A percentile compares a stretch with the other conserved stretches of the same genome.
These are phyloP conservation scores for Cyclotella distinguenda DNA, from an alignment of 108 stramenopile species.

Conservation along the genomic window DNA sequence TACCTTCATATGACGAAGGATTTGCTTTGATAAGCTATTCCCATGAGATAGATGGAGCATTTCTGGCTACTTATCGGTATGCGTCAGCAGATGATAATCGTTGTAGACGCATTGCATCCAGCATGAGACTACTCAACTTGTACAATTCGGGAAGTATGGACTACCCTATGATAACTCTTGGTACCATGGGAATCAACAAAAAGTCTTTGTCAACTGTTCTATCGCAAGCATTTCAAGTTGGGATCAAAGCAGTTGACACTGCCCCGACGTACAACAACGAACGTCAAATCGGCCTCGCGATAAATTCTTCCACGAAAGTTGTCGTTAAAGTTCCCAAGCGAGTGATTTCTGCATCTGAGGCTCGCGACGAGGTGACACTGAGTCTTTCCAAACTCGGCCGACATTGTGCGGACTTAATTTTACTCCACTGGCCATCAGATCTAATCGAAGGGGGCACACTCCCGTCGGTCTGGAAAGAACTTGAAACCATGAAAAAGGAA, in stretches of 20 bases:
- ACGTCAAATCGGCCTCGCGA: conserved; percentile 55
- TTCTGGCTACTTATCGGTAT: conserved; percentile 18
- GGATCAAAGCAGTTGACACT: conserved; percentile 69
- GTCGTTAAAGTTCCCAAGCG: conserved; percentile 82
- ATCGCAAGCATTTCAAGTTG: conserved; percentile 32
- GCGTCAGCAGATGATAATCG: neutral
- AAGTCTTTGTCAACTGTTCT: conserved; percentile 36
- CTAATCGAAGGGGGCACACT: conserved; percentile 54
- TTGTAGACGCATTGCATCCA: neutral
- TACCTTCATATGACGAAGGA: conserved; percentile 68
- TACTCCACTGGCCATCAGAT: conserved; percentile 85
- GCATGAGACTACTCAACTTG: conserved; percentile 12
- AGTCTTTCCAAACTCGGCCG: conserved; percentile 49
- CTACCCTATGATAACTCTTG: conserved; percentile 62
- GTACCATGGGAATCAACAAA: conserved; percentile 66
- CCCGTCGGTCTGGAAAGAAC: conserved; percentile 66
- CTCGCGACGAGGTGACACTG: conserved; percentile 47
- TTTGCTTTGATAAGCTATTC: conserved; percentile 52
- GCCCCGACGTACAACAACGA: conserved; percentile 86
- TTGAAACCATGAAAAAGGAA: conserved; percentile 62
- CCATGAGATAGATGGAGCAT: conserved; percentile 19
- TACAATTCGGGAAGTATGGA: conserved; percentile 11
- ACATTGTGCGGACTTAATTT: conserved; percentile 53
- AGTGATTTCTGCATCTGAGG: conserved; percentile 54
- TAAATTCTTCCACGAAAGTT: conserved; percentile 5